Conservation (phyloP, 768 basidiomycete genomes). For the Mycena capillaripes region DNA sequence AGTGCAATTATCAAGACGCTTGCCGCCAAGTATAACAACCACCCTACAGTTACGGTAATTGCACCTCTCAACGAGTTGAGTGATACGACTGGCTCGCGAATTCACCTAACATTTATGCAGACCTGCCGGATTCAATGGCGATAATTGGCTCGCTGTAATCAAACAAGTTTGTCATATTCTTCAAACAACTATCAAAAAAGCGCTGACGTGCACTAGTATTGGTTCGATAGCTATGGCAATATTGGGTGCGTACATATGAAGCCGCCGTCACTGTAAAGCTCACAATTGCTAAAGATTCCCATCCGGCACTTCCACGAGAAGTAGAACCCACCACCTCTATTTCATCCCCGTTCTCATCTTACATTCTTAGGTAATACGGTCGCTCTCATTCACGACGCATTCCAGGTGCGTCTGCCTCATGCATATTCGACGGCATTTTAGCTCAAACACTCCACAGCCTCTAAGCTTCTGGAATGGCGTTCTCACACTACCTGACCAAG, state of each 20-base stretch:
- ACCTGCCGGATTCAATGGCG: conserved; percentile 79
- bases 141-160: conserved; percentile 62
- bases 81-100: background rate
- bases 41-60: conserved; percentile 69
- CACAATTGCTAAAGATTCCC: conserved; percentile 43
- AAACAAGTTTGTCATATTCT: conserved; percentile 51
- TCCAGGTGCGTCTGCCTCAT: conserved; percentile 21
- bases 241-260: conserved; percentile 64
- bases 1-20: conserved; percentile 74
- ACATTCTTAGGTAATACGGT: conserved; percentile 21
- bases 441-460: conserved; percentile 7
- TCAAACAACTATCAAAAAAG: background rate
- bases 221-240: conserved; percentile 80
- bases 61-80: conserved; percentile 85
- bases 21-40: conserved; percentile 69
- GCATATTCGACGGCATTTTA: background rate
- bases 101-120: conserved; percentile 50
- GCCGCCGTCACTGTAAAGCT: background rate
- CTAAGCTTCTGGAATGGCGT: conserved; percentile 25
- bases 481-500: conserved; percentile 13
- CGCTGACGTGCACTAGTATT: conserved; percentile 63
- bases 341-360: background rate
- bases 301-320: conserved; percentile 56
- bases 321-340: conserved; percentile 37
- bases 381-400: conserved; percentile 31